A percentile compares a stretch with the other conserved stretches of the same genome.
Evolutionary conservation across 331 rosid species (phyloP).

Genomic region (Phaseolus coccineus): DNA sequence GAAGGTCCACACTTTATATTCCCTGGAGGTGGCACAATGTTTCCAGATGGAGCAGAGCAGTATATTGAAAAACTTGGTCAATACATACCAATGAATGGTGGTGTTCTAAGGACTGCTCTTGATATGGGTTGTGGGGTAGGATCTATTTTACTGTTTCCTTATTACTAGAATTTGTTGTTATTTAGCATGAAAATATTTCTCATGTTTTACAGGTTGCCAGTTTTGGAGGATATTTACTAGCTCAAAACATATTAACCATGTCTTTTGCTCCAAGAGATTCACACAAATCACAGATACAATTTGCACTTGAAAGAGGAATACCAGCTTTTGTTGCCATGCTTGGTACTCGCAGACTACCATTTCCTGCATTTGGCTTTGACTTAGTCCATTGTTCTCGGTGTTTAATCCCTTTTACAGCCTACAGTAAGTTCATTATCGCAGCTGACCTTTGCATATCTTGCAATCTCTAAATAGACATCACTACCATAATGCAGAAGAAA

Average conservation of each 20-base stretch:
- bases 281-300: conserved; percentile 94
- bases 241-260: conserved; percentile 78
- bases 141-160: conserved; percentile 38
- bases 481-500: conserved; percentile 43
- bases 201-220: conserved; percentile 84
- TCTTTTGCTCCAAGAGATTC: conserved; percentile 99
- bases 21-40: conserved; percentile 99
- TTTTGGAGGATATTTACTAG: conserved; percentile 90
- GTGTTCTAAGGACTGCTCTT: conserved; percentile 88
- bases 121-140: conserved; percentile 99
- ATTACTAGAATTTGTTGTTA: conserved; percentile 25
- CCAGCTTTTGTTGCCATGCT: conserved; percentile 99
- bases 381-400: conserved; percentile 96
- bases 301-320: conserved; percentile 96
- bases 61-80: conserved; percentile 94
- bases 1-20: conserved; percentile 90
- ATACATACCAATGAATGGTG: conserved; percentile 79
- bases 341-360: conserved; percentile 96
- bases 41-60: conserved; percentile 96
- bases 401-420: conserved; percentile 93
- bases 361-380: conserved; percentile 93
- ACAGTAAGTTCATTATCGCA: conserved; percentile 68
- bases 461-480: conserved; percentile 31
- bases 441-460: conserved; percentile 24
- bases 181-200: conserved; percentile 24